These are phyloP conservation scores for Letharia columbiana DNA, from an alignment of 495 filamentous ascomycete species.

Conservation along the genomic window DNA sequence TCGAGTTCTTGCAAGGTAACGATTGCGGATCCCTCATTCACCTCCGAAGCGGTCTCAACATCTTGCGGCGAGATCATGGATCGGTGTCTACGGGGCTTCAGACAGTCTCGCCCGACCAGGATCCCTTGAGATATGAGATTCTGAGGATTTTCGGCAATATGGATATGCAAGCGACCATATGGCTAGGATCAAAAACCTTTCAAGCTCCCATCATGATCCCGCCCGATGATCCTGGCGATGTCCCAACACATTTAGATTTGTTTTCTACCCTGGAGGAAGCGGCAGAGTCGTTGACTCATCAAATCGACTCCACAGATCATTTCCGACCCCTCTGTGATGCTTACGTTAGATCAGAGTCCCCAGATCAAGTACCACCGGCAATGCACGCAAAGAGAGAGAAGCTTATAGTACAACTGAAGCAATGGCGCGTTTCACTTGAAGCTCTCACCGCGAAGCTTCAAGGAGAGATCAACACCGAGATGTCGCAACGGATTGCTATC, in stretches of 20 bases:
- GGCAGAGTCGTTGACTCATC: conserved; percentile 2
- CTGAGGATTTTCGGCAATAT: conserved; percentile 13
- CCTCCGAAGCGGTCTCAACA: conserved; percentile 19
- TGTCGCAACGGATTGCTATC: conserved; percentile 4
- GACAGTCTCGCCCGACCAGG: not conserved
- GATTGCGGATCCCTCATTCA: conserved; percentile 16
- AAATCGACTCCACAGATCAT: not conserved
- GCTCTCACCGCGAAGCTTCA: not conserved
- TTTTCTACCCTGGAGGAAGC: conserved; percentile 11
- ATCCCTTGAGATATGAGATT: conserved; percentile 12
- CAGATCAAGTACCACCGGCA: not conserved
- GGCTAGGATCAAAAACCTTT: conserved; percentile 17
- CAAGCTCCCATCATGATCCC: conserved; percentile 2
- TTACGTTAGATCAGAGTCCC: too few relatives aligned
- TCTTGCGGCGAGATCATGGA: conserved; percentile 12
- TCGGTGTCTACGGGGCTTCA: not conserved
- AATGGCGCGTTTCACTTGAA: not conserved
- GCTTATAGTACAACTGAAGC: not conserved
- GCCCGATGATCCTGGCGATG: not conserved
- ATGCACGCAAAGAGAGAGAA: not conserved
- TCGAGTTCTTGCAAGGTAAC: conserved; percentile 47
- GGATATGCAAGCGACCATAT: conserved; percentile 19
- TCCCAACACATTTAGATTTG: not conserved
- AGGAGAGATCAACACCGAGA: not conserved
- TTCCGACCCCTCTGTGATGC: not conserved